Evolutionary conservation across 116 monocot species (phyloP).

Genomic region (Cymodocea nodosa): DNA sequence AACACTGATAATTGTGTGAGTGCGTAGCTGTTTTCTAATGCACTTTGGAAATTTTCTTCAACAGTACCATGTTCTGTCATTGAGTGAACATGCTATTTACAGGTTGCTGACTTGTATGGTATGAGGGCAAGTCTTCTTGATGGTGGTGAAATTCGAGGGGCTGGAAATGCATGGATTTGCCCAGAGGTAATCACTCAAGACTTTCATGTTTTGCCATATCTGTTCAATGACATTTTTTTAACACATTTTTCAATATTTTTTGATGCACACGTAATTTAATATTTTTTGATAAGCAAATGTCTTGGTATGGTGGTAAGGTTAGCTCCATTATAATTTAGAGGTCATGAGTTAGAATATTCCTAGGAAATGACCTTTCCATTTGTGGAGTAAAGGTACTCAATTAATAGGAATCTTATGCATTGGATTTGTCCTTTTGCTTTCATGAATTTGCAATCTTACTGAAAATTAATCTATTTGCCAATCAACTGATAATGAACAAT

Average conservation of each 20-base stretch:
- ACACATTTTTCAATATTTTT: not conserved
- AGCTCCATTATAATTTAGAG: too few relatives aligned
- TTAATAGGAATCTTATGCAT: too few relatives aligned
- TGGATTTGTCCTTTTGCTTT: too few relatives aligned
- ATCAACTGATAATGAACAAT: too few relatives aligned
- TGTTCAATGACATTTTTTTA: not conserved
- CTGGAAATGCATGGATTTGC: conserved; percentile 98
- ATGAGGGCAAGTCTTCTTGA: conserved; percentile 84
- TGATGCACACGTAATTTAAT: too few relatives aligned
- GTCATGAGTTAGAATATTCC: too few relatives aligned
- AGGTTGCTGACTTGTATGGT: conserved; percentile 99
- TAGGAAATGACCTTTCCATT: too few relatives aligned
- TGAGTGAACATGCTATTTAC: conserved; percentile 1
- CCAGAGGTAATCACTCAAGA: conserved; percentile 55
- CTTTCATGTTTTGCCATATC: not conserved
- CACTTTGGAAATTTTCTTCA: conserved; percentile 4
- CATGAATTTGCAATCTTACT: too few relatives aligned
- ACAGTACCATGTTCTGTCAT: not conserved
- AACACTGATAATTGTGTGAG: conserved; percentile 96
- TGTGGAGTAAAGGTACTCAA: too few relatives aligned
- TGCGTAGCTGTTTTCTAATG: not conserved
- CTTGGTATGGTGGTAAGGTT: too few relatives aligned
- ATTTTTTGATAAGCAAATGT: too few relatives aligned
- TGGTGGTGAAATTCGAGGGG: conserved; percentile 98
- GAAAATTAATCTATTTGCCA: too few relatives aligned